A percentile compares a stretch with the other conserved stretches of the same genome.
These are phyloP conservation scores for Piloderma croceum DNA, from an alignment of 768 basidiomycete species.

Conservation along the genomic window DNA sequence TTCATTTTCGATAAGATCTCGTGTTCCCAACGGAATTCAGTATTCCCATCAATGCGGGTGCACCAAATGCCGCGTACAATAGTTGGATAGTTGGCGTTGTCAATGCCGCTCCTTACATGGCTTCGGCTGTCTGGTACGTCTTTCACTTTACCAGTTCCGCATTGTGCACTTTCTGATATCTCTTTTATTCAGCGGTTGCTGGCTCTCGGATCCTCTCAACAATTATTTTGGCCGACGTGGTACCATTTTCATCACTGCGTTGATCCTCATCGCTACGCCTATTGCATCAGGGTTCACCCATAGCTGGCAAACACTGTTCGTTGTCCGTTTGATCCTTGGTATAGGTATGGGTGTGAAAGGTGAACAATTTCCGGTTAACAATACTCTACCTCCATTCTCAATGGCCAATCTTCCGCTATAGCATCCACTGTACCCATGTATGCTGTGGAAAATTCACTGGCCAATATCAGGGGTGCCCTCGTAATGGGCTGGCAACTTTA, in stretches of 20 bases:
- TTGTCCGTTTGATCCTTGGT: conserved; percentile 25
- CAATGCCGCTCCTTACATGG: no score
- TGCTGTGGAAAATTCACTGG: conserved; percentile 55
- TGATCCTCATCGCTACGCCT: no score
- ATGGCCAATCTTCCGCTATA: conserved; percentile 40
- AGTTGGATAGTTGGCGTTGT: no score
- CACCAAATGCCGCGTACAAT: no score
- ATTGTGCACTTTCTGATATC: conserved; percentile 22
- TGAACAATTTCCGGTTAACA: conserved; percentile 7
- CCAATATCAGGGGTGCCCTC: conserved; percentile 55
- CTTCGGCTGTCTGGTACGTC: no score
- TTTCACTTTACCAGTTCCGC: no score
- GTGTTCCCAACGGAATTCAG: no score
- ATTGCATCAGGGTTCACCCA: conserved; percentile 17
- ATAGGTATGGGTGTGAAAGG: conserved; percentile 34
- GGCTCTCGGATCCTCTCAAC: no score
- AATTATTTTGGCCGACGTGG: no score
- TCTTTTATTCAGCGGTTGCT: conserved; percentile 29
- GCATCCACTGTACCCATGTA: conserved; percentile 50
- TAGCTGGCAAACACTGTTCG: conserved; percentile 20
- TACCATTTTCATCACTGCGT: no score
- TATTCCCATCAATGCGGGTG: no score
- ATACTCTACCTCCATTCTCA: conserved; percentile 58
- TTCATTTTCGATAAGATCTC: no score
- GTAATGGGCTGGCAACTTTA: conserved; percentile 70